phyloP scores from a whole-genome alignment of 2,329 filamentous ascomycete species.

The Fusarium staphyleae region DNA sequence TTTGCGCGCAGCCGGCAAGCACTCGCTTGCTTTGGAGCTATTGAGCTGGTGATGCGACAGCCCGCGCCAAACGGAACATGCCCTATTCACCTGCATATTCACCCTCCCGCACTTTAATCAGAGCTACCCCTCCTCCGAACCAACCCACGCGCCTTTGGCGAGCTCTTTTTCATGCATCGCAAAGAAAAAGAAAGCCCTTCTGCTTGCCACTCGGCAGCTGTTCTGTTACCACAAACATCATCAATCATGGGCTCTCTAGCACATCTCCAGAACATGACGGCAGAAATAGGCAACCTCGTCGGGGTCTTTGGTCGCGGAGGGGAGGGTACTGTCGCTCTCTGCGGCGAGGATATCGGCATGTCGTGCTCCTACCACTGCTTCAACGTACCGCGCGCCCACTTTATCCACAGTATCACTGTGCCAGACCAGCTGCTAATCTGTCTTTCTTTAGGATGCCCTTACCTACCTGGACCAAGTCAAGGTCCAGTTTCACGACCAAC shows the following conservation, averaged over 20 bases:
- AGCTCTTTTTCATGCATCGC: constrained; percentile 1
- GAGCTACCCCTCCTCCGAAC: constrained; percentile 5
- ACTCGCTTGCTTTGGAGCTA: constrained; percentile 20
- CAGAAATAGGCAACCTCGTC: constrained; percentile 30
- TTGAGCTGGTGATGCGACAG: constrained; percentile 23
- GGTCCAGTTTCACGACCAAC: constrained; percentile 95
- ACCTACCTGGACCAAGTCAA: constrained; percentile 99
- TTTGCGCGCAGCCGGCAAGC: constrained; percentile 23
- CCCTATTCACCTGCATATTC: constrained; percentile 24
- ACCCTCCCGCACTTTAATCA: not conserved
- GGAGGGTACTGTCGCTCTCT: constrained; percentile 32
- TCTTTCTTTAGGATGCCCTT: constrained; percentile 67
- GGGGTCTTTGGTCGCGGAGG: constrained; percentile 34
- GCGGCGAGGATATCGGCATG: constrained; percentile 26
- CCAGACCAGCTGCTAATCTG: constrained; percentile 14
- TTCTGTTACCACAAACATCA: constrained; percentile 5
- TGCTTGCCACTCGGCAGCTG: not conserved
- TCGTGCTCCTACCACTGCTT: constrained; percentile 36
- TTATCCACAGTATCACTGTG: not conserved
- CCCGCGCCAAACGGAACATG: constrained; percentile 4
- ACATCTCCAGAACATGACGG: constrained; percentile 11
- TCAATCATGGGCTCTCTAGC: constrained; percentile 15
- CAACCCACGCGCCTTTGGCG: not conserved
- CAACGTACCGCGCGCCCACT: constrained; percentile 35
- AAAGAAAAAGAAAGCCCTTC: not conserved